These are phyloP conservation scores for Pigoraptor vietnamica DNA, from an alignment of 78 protist genomes.

Conservation along the genomic window DNA sequence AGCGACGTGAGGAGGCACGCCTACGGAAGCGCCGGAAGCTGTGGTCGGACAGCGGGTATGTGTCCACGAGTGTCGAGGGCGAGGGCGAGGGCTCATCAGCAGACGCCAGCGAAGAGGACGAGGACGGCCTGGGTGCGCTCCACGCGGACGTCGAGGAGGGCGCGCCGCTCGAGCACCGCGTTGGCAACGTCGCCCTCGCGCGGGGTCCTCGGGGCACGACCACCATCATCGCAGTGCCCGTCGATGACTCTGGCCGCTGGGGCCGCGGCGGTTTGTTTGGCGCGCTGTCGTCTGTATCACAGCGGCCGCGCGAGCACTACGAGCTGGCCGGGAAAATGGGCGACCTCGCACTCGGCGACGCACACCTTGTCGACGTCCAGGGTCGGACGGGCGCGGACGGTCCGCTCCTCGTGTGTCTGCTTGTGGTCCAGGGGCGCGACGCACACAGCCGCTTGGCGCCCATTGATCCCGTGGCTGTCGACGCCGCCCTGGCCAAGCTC, in stretches of 20 bases:
- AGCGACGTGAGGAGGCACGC: neutral
- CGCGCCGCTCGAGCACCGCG: neutral
- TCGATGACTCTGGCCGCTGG: neutral
- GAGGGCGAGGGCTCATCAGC: neutral
- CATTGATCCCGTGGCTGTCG: neutral
- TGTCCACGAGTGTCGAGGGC: neutral
- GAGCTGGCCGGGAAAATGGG: neutral
- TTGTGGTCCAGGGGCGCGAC: neutral
- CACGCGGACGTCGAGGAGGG: neutral
- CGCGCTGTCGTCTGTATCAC: neutral
- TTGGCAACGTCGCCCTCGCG: neutral
- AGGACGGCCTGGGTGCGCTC: neutral
- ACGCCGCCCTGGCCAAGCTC: neutral
- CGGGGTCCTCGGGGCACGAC: neutral
- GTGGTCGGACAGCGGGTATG: neutral
- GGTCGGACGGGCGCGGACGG: neutral
- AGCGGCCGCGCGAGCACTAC: neutral
- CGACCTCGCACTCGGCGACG: conserved; percentile 7
- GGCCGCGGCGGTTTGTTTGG: conserved; percentile 6
- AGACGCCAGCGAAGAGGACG: neutral
- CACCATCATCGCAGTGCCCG: neutral
- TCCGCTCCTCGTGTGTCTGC: neutral
- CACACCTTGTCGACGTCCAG: neutral
- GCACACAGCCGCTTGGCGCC: neutral
- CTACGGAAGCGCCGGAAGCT: neutral